Base-by-base conservation (phyloP, 768 basidiomycete species). In the Panaeolus cyanescens region DNA sequence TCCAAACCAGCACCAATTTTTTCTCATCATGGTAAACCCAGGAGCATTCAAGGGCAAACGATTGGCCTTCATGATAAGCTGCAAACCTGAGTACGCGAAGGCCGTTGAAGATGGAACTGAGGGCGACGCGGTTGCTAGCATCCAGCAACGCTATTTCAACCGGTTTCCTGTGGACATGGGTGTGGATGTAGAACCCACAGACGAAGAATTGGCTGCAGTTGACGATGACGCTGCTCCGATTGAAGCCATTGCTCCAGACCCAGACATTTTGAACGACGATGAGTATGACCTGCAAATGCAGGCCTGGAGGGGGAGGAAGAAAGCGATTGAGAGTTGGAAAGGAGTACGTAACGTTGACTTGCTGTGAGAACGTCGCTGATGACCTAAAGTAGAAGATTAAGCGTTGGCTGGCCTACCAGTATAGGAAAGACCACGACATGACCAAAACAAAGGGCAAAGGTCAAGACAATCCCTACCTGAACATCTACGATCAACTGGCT, bases 111-210 rank as follows among this genome's bases (percentile, higher is more conserved):
- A 54, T 7, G 50, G 54, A 25, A 17, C 33, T 17, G 58, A 32
- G 9, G 33, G 5, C 17, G 58, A 65, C 15, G 22, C 30, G 13
- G 28, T 60, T 32, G 36, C 59, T 12, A 17, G 31, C 37, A 55
- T 65, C 32, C 22, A 13, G 9, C 50, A 45, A 8, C 20, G 32
- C 2, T 65, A 57, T 36, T 56, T 62, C 36, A 65, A 60, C 39
- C 8, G 61, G 5, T 65, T 39, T 54, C 62, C 62, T 1, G 25
- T 57, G 5, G 15, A 3, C n/a, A 42, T 65, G 1, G 31, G 28
- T 17, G 25, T 53, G 9, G 20, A 54, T 59, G 33, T 56, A 10
- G 62, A 65, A 15, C 64, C 64, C 7, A 30, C 36, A 12, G 3
- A 37, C 1, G 58, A 63, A n/a, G 7, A 20, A 13, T 55, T 65